A percentile compares a stretch with the other conserved stretches of the same genome.
Conservation (phyloP, 371 early-diverging fungal species). For the Rhizopus delemar region DNA sequence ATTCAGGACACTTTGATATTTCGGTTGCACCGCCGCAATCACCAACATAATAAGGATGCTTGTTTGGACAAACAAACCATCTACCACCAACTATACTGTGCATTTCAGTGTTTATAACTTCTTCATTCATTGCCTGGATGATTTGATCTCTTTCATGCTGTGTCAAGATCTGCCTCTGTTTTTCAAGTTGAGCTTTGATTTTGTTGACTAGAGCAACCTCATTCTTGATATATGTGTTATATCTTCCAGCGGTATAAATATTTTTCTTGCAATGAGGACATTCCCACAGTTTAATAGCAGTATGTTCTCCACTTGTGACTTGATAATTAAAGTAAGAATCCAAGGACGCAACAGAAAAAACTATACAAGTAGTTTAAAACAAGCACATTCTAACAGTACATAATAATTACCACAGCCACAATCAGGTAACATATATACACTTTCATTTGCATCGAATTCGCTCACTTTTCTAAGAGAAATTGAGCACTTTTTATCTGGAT, state of each 20-base stretch:
- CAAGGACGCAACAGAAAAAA: constrained; percentile 41
- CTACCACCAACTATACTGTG: constrained; percentile 51
- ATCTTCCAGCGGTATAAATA: constrained; percentile 44
- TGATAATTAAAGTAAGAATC: constrained; percentile 46
- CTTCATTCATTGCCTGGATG: constrained; percentile 51
- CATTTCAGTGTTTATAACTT: constrained; percentile 23
- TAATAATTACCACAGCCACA: constrained; percentile 49
- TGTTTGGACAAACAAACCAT: constrained; percentile 55
- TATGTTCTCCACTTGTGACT: constrained; percentile 45
- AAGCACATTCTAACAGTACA: not conserved
- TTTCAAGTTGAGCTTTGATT: constrained; percentile 40
- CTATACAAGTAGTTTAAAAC: constrained; percentile 18
- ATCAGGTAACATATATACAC: constrained; percentile 44
- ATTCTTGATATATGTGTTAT: constrained; percentile 45
- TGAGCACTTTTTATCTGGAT: constrained; percentile 27
- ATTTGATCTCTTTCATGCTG: constrained; percentile 35
- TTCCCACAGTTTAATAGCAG: constrained; percentile 50
- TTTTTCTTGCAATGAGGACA: constrained; percentile 49
- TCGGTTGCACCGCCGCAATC: constrained; percentile 58
- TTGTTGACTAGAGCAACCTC: constrained; percentile 45
- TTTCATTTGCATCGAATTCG: constrained; percentile 43
- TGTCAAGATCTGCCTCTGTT: constrained; percentile 29
- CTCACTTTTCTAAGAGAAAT: constrained; percentile 39
- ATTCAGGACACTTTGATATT: constrained; percentile 48
- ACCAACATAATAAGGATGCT: constrained; percentile 54